phyloP scores from a whole-genome alignment of 169 alveolate species.

The Cryptosporidium meleagridis region DNA sequence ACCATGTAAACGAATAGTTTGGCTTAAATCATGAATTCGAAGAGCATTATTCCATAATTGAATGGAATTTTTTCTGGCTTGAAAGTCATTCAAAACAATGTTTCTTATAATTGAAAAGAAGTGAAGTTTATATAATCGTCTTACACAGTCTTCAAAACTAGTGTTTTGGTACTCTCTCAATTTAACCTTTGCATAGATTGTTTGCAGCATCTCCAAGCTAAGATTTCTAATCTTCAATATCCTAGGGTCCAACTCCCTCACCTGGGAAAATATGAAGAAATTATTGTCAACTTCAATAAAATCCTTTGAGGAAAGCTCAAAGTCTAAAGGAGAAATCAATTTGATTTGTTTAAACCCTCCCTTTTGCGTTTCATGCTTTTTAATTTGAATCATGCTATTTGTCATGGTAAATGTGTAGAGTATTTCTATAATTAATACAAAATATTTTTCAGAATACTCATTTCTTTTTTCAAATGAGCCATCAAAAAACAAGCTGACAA shows the following conservation, averaged over 20 bases:
- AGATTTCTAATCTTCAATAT: constrained; percentile 13
- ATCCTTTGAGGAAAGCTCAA: constrained; percentile 14
- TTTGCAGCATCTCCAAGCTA: not conserved
- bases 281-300: constrained; percentile 47
- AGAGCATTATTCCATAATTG: constrained; percentile 16
- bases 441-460: constrained; percentile 34
- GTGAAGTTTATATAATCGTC: not conserved
- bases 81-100: constrained; percentile 18
- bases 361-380: constrained; percentile 1
- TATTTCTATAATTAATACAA: constrained; percentile 3
- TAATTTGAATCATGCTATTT: constrained; percentile 6
- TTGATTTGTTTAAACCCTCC: not conserved
- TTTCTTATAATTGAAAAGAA: constrained; percentile 30
- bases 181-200: not conserved
- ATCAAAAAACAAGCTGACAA: constrained; percentile 26
- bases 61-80: not conserved
- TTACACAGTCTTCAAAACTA: not conserved
- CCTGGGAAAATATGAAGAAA: constrained; percentile 25
- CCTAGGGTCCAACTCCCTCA: constrained; percentile 33
- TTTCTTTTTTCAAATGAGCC: constrained; percentile 3
- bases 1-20: constrained; percentile 26
- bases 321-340: constrained; percentile 13
- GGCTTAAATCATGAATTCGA: not conserved
- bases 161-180: not conserved
- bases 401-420: constrained; percentile 44